These are phyloP conservation scores for Lactifluus echinatus DNA, from an alignment of 768 basidiomycete species.

Conservation along the genomic window DNA sequence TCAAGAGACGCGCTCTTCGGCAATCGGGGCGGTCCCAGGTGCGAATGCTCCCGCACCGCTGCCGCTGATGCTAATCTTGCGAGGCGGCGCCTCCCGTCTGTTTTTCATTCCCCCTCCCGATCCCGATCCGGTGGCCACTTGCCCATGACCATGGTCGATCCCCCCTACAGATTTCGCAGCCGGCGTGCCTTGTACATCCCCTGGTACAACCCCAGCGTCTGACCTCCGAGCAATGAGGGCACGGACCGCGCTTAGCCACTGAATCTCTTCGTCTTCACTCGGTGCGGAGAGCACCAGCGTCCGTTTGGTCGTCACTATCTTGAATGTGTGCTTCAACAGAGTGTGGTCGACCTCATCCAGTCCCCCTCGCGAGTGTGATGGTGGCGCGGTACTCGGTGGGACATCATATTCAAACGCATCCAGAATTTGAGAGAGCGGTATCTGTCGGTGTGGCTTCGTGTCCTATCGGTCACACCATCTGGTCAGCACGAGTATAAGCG, in stretches of 20 bases:
- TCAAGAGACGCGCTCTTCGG: constrained; percentile 20
- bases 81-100: constrained; percentile 26
- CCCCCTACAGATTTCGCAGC: constrained; percentile 12
- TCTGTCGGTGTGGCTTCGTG: constrained; percentile 77
- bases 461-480: constrained; percentile 46
- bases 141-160: constrained; percentile 15
- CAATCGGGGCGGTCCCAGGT: constrained; percentile 21
- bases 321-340: constrained; percentile 62
- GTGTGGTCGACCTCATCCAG: constrained; percentile 34
- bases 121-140: constrained; percentile 19
- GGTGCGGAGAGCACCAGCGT: constrained; percentile 87
- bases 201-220: constrained; percentile 28
- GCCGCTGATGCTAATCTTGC: constrained; percentile 28
- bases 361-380: constrained; percentile 29
- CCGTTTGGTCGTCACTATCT: constrained; percentile 91
- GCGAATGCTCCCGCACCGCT: constrained; percentile 23
- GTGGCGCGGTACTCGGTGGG: constrained; percentile 36
- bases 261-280: constrained; percentile 95
- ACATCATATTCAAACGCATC: constrained; percentile 88
- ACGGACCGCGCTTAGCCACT: constrained; percentile 92
- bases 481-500: background rate
- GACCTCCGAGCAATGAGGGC: constrained; percentile 75
- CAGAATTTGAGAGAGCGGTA: constrained; percentile 76
- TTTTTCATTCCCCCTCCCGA: constrained; percentile 22
- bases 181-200: constrained; percentile 22